phyloP scores from a whole-genome alignment of 2,329 filamentous ascomycete genomes.

The Fusarium ramigenum region DNA sequence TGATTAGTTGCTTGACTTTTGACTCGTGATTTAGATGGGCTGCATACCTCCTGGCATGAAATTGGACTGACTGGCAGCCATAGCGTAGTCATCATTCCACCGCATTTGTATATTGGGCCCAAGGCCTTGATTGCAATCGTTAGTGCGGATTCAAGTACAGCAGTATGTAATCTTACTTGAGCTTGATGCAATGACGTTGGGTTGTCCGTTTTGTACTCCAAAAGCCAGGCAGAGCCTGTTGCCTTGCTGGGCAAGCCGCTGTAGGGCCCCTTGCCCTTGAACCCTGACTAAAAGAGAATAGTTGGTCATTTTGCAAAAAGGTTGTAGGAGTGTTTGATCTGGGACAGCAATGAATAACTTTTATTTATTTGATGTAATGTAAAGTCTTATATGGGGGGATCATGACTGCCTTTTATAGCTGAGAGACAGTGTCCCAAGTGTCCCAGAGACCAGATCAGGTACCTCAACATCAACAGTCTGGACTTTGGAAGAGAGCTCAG shows the following conservation, averaged over 20 bases:
- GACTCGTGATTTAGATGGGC: rapidly evolving
- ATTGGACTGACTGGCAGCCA: rapidly evolving
- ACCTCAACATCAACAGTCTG: too few relatives aligned
- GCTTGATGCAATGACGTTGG: rapidly evolving
- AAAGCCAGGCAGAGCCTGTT: not conserved
- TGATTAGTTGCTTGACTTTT: not conserved
- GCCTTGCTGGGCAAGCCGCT: rapidly evolving
- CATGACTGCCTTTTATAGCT: too few relatives aligned
- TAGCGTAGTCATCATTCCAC: not conserved
- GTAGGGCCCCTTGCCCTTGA: too few relatives aligned
- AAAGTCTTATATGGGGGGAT: rapidly evolving
- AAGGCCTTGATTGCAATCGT: rapidly evolving
- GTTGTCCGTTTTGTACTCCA: rapidly evolving
- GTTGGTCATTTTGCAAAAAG: not conserved
- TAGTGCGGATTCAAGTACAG: rapidly evolving
- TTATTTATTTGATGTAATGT: rapidly evolving
- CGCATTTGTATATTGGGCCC: rapidly evolving
- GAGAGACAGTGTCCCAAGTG: too few relatives aligned
- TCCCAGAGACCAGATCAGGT: too few relatives aligned
- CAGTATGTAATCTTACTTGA: rapidly evolving
- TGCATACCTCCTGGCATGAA: not conserved
- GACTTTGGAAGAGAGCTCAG: not conserved
- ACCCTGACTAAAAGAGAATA: not conserved
- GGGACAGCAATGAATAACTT: too few relatives aligned
- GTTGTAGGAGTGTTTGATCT: too few relatives aligned